Conservation (phyloP, 2,329 filamentous ascomycete genomes). For the Aspergillus fumigatus region DNA sequence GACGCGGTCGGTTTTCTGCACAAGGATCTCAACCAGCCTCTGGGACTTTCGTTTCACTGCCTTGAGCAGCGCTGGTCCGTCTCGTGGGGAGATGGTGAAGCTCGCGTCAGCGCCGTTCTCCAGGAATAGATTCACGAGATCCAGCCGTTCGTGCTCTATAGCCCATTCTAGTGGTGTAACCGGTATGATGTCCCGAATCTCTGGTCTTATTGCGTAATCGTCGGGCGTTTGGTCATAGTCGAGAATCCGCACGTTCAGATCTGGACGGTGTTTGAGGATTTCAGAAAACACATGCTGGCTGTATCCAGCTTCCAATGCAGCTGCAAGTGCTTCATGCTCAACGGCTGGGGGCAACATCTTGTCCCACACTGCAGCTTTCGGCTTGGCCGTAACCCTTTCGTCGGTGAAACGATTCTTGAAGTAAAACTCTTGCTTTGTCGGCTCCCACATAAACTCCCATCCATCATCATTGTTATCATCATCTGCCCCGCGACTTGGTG, state of each 20-base stretch:
- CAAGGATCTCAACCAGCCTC: constrained; percentile 2
- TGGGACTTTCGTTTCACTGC: not conserved
- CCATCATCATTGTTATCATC: constrained; percentile 4
- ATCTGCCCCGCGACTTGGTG: not conserved
- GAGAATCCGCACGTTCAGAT: constrained; percentile 4
- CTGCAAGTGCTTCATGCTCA: constrained; percentile 3
- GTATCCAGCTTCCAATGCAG: constrained; percentile 7
- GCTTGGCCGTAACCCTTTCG: constrained; percentile 3
- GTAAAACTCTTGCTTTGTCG: constrained; percentile 2
- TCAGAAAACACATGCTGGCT: constrained; percentile 3
- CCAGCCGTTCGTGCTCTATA: constrained; percentile 5
- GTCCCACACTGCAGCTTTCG: not conserved
- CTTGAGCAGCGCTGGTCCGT: constrained; percentile 1
- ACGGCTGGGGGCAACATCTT: not conserved
- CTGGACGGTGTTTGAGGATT: constrained; percentile 1
- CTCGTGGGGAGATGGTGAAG: not conserved
- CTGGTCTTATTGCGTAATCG: not conserved
- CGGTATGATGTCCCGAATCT: not conserved
- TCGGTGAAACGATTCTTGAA: constrained; percentile 6
- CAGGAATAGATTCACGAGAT: constrained; percentile 5
- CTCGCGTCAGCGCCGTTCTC: constrained; percentile 4
- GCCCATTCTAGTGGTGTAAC: constrained; percentile 12
- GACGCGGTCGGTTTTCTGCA: constrained; percentile 1
- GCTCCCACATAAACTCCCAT: constrained; percentile 5
- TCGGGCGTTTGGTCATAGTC: constrained; percentile 1